Evolutionary conservation across 1,139 yeast genomes (phyloP), one percentile per base, ranked within the genome.

Genomic region (Pichia kudriavzevii): DNA sequence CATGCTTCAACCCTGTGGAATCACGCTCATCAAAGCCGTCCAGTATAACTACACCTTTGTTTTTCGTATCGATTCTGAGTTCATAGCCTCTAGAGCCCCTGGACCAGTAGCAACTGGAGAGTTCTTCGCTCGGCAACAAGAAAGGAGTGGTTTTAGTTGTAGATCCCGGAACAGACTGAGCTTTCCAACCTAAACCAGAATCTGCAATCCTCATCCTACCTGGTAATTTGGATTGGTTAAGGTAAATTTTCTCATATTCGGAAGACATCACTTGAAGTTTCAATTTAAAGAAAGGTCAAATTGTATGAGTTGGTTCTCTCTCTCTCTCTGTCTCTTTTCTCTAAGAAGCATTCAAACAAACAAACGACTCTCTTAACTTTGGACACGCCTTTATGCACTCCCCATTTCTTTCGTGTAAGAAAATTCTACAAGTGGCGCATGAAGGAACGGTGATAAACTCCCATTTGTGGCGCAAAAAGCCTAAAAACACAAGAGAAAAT

Each of bases 111-210:
- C 83, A 79, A 21, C 87, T 67, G 25, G 82, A 70, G 23, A 91
- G 66, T 56, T 88, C 95, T 33, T 84, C 84, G 8, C 87, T 74
- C 12, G 96, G 93, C 43, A 93, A 66, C 42, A 93, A 65, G 49
- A 85, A 85, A 13, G 97, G 96, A 33, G 76, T 78, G 30, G 69
- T 68, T 44, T 69, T 65, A n/a, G 57, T 56, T 11, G 75, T 67
- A 4, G 78, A 64, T 15, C 79, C 79, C 18, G 62, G 50, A 35
- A 68, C 63, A 22, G 73, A 66, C 12, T 69, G 63, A 0, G 87
- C 85, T 54, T 88, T 91, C 99, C 99, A 91, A 32, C 99, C 99
- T 29, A 91, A 70, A 32, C 99, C 99, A 13, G 93, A 79, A 45
- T 82, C 91, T 8, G 96, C 95, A 45, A 93, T 74, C 60, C 98